Evolutionary conservation across 495 filamentous ascomycete species (phyloP), one percentile per base, ranked within the genome.

Genomic region (Barbatosphaeria neglecta): DNA sequence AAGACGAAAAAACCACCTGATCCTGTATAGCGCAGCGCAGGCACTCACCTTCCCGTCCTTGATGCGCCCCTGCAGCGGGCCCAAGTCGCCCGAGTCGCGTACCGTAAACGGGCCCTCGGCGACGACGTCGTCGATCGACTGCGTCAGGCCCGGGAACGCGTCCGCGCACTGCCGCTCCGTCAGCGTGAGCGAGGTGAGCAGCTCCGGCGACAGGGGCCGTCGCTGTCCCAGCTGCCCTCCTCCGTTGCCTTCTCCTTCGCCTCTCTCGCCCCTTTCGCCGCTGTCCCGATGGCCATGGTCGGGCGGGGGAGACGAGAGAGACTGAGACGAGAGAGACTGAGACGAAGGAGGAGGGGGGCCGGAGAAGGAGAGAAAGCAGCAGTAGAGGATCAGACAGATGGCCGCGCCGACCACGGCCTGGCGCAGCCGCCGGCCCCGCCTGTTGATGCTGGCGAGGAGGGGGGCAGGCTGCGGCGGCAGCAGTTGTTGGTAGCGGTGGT

Each of bases 121-220:
- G 0, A 73, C 73, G 4, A 50, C 56, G 37, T 62, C 48, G 40
- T 73, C 70, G 44, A 76, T 60, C 49, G 73, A 62, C 22, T 61
- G 57, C 8, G 61, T 66, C 7, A 76, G 55, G 5, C 64, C 66
- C 1, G 72, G 73, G 48, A 76, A 76, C 11, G 58, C 47, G 38
- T 56, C 49, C 11, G 50, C 33, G 54, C 73, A 76, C 49, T 72
- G 59, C 16, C 50, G 44, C 19, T 66, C 61, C 18, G 52, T 62
- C 8, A 76, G 60, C 27, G 54, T 65, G 18, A 67, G 56, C 51
- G 65, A 67, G 44, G 62, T 57, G 19, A 70, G 55, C 7, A 64
- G 47, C 25, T 60, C 53, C 4, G 52, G 50, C 6, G 65, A 41
- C 4, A 50, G 53, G 17, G 22, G 22, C 41, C 18, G 33, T 44